These are phyloP conservation scores for Castanospermum australe DNA, from an alignment of 306 rosid species.

Conservation along the genomic window DNA sequence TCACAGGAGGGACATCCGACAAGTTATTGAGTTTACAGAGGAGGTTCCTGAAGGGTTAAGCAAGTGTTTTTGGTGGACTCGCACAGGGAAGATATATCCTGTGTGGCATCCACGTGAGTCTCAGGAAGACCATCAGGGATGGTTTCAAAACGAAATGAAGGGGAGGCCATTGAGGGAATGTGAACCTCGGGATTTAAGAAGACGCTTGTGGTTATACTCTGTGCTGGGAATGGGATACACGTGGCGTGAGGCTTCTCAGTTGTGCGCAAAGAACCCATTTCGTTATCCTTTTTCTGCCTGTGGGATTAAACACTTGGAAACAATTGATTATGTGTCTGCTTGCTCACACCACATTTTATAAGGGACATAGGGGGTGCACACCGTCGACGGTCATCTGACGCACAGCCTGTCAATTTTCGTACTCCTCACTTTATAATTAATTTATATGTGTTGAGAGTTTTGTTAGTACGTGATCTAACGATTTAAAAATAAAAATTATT, in stretches of 20 bases:
- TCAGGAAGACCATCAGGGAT: conserved; percentile 51
- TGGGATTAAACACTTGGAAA: no score
- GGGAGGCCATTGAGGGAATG: conserved; percentile 13
- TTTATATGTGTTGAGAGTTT: no score
- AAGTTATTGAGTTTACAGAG: conserved; percentile 29
- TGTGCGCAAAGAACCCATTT: no score
- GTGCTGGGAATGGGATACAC: conserved; percentile 31
- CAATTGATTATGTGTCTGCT: no score
- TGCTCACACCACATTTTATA: no score
- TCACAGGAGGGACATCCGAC: conserved; percentile 35
- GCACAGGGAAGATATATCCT: conserved; percentile 26
- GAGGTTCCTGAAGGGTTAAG: conserved; percentile 32
- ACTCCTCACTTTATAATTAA: no score
- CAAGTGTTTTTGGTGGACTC: conserved; percentile 20
- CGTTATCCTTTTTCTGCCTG: neutral
- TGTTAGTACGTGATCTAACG: no score
- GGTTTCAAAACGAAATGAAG: conserved; percentile 15
- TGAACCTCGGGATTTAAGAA: conserved; percentile 17
- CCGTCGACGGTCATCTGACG: no score
- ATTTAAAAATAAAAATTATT: no score
- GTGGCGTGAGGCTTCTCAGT: conserved; percentile 16
- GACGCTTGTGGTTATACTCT: conserved; percentile 27
- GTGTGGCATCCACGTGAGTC: conserved; percentile 35
- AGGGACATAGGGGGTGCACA: no score
- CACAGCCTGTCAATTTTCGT: no score